A percentile compares a stretch with the other conserved stretches of the same genome.
phyloP scores from a whole-genome alignment of 2,329 filamentous ascomycete species.

The Orbilia blumenaviensis region DNA sequence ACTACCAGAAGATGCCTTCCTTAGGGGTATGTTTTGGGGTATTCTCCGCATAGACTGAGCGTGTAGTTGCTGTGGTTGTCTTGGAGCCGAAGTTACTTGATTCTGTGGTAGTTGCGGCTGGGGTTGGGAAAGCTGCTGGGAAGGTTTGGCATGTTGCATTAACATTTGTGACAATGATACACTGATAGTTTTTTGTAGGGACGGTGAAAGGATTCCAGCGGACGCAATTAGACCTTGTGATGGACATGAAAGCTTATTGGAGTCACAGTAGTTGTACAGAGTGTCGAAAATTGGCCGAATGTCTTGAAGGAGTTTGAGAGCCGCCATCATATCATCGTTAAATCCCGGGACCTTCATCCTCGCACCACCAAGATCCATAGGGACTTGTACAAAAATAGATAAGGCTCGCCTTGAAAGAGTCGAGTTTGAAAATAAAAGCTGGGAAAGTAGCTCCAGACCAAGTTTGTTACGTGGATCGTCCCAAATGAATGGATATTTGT shows the following conservation, averaged over 20 bases:
- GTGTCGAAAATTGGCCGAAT: constrained; percentile 38
- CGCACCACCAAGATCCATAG: constrained; percentile 13
- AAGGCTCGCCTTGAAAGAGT: constrained; percentile 23
- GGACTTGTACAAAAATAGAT: constrained; percentile 17
- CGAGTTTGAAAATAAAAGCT: constrained; percentile 34
- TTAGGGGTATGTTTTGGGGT: background rate
- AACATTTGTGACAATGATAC: constrained; percentile 47
- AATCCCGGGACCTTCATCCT: constrained; percentile 17
- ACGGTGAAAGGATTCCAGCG: constrained; percentile 27
- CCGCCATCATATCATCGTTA: constrained; percentile 12
- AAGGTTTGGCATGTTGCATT: constrained; percentile 4
- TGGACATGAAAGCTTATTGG: constrained; percentile 19
- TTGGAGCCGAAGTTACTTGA: background rate
- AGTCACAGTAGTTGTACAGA: constrained; percentile 25
- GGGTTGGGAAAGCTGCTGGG: background rate
- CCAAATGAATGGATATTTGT: constrained; percentile 14
- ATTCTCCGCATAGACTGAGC: background rate
- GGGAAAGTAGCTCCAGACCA: constrained; percentile 40
- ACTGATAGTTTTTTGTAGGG: constrained; percentile 30
- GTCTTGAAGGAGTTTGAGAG: constrained; percentile 20
- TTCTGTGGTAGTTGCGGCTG: background rate
- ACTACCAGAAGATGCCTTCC: background rate
- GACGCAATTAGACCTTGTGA: constrained; percentile 11
- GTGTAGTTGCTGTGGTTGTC: constrained; percentile 6
- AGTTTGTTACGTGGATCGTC: constrained; percentile 12